Percentiles rank a stretch among this genome's conserved stretches.
These are phyloP conservation scores for Linnemannia schmuckeri DNA, from an alignment of 192 early-diverging fungal species.

Conservation along the genomic window DNA sequence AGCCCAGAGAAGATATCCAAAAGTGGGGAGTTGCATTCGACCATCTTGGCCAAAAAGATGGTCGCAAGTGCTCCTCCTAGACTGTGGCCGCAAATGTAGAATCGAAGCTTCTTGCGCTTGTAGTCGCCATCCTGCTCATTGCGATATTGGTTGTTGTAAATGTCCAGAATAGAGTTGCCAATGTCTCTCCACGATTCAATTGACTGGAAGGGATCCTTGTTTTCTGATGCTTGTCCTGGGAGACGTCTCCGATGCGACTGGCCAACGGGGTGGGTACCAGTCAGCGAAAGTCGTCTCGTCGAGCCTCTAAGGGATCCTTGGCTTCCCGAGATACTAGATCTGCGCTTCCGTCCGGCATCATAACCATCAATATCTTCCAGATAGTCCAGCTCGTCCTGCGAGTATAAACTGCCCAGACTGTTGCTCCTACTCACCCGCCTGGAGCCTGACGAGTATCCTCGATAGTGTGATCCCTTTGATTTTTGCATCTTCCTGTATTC, in stretches of 20 bases:
- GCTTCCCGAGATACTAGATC: conserved; percentile 10
- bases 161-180: conserved; percentile 50
- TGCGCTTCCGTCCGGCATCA: not conserved
- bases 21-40: conserved; percentile 61
- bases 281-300: conserved; percentile 22
- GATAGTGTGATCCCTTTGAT: not conserved
- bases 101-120: conserved; percentile 57
- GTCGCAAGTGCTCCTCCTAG: conserved; percentile 65
- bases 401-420: conserved; percentile 29
- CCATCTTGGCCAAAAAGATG: conserved; percentile 67
- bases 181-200: conserved; percentile 34
- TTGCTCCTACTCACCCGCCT: conserved; percentile 18
- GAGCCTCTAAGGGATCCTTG: conserved; percentile 19
- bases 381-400: conserved; percentile 26
- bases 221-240: conserved; percentile 20
- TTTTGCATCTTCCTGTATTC: conserved; percentile 34
- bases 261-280: conserved; percentile 7
- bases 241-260: conserved; percentile 23
- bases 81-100: conserved; percentile 69
- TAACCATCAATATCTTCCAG: conserved; percentile 12
- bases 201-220: conserved; percentile 34
- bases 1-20: conserved; percentile 65
- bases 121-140: conserved; percentile 28
- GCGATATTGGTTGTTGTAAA: conserved; percentile 48
- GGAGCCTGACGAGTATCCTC: conserved; percentile 14